A percentile compares a stretch with the other conserved stretches of the same genome.
These are phyloP conservation scores for Botrytis aclada DNA, from an alignment of 2,329 filamentous ascomycete species.

Conservation along the genomic window DNA sequence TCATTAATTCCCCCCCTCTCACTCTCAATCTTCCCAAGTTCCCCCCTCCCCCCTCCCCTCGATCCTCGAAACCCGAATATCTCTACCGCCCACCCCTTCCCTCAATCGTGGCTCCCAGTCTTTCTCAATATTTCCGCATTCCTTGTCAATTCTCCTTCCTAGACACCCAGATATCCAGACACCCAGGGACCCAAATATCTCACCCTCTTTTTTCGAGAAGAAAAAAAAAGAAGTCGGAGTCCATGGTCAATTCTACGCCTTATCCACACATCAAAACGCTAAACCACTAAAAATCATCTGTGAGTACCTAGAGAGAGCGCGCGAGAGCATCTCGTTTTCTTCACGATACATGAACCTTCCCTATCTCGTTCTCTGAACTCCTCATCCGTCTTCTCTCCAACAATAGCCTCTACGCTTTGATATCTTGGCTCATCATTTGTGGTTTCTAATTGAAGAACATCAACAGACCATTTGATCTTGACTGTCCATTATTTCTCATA, in stretches of 20 bases:
- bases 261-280: background rate
- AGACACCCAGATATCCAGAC: background rate
- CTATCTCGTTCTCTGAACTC: background rate
- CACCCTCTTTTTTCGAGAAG: background rate
- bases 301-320: background rate
- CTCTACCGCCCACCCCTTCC: background rate
- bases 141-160: conserved; percentile 1
- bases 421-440: background rate
- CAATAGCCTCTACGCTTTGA: conserved; percentile 4
- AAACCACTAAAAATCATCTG: background rate
- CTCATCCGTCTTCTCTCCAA: background rate
- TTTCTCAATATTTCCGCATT: conserved; percentile 7
- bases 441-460: conserved; percentile 13
- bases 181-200: background rate
- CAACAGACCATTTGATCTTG: conserved; percentile 1
- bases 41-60: background rate
- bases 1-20: background rate
- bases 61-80: background rate
- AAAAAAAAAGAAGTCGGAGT: background rate
- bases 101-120: background rate
- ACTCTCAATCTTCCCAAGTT: background rate
- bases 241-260: background rate
- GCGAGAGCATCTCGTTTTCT: background rate
- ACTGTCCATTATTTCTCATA: background rate
- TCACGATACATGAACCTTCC: background rate